Conservation (phyloP, 192 early-diverging fungal genomes). For the Entomortierella beljakovae region DNA sequence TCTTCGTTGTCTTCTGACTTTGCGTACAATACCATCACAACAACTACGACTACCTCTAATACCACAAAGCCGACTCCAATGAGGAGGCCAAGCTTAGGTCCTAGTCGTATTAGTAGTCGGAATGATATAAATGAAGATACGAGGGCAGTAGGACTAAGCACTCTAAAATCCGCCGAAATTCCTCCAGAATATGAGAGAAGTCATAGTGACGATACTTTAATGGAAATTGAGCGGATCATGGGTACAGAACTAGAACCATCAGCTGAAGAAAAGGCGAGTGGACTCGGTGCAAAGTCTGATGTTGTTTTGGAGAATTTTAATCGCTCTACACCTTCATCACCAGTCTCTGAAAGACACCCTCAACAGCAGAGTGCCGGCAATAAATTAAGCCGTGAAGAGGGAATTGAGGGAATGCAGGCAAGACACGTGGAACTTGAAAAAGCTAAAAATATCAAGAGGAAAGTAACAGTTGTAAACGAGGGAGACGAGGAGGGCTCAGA, state of each 20-base stretch:
- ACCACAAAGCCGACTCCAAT: not conserved
- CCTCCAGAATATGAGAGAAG: not conserved
- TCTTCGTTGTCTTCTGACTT: not conserved
- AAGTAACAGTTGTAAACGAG: not conserved
- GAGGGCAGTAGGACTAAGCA: not conserved
- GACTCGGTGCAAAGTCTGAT: slow-evolving; percentile 15
- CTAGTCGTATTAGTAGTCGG: slow-evolving; percentile 39
- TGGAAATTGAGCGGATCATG: slow-evolving; percentile 31
- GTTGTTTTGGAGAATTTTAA: slow-evolving; percentile 36
- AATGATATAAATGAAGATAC: not conserved
- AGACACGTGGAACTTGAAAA: not conserved
- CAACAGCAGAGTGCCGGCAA: not conserved
- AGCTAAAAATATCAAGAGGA: not conserved
- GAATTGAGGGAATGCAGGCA: not conserved
- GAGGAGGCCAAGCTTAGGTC: slow-evolving; percentile 33
- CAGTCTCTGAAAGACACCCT: not conserved
- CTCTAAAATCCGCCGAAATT: not conserved
- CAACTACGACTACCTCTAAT: slow-evolving; percentile 7
- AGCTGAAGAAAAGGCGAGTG: slow-evolving; percentile 11
- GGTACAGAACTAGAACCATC: slow-evolving; percentile 25
- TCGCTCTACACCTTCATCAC: slow-evolving; percentile 16
- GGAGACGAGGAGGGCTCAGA: not conserved
- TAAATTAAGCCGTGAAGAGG: not conserved
- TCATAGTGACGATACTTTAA: not conserved
- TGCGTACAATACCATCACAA: slow-evolving; percentile 6